These are phyloP conservation scores for Chrysosporium keratinophilum DNA, from an alignment of 2,329 filamentous ascomycete genomes.

Conservation along the genomic window DNA sequence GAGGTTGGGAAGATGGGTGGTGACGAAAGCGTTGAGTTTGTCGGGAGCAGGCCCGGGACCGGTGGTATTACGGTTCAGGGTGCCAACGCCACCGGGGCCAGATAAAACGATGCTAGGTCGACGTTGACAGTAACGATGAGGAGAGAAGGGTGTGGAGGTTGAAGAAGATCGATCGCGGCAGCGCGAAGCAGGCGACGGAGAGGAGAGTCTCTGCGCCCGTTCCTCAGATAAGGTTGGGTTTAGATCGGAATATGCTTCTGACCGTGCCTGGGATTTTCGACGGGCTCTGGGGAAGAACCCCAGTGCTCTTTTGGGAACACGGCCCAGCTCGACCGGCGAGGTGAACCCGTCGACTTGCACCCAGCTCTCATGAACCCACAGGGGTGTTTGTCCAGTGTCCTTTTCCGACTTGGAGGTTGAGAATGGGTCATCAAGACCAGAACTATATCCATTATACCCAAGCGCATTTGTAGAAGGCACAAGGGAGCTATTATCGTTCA, in stretches of 20 bases:
- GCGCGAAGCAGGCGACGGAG: slow-evolving; percentile 19
- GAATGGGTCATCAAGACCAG: background rate
- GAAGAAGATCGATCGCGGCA: slow-evolving; percentile 23
- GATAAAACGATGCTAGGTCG: slow-evolving; percentile 53
- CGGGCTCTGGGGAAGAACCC: slow-evolving; percentile 87
- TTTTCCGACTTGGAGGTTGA: slow-evolving; percentile 4
- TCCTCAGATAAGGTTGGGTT: slow-evolving; percentile 55
- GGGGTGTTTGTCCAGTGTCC: slow-evolving; percentile 42
- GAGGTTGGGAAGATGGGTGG: slow-evolving; percentile 69
- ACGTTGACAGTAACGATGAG: slow-evolving; percentile 34
- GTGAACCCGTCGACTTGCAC: slow-evolving; percentile 63
- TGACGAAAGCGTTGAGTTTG: slow-evolving; percentile 71
- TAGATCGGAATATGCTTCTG: slow-evolving; percentile 3
- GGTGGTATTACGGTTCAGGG: slow-evolving; percentile 50
- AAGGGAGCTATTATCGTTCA: slow-evolving; percentile 4
- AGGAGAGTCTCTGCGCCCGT: slow-evolving; percentile 38
- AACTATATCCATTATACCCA: background rate
- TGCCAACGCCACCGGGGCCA: slow-evolving; percentile 80
- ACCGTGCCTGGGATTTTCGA: slow-evolving; percentile 58
- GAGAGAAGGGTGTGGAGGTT: slow-evolving; percentile 23
- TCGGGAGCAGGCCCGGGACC: slow-evolving; percentile 66
- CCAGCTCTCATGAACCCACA: slow-evolving; percentile 85
- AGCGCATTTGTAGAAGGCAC: background rate
- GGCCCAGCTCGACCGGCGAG: slow-evolving; percentile 71
- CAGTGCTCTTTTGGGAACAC: slow-evolving; percentile 66